Conservation (phyloP, 169 alveolate genomes). For the Pseudocohnilembus persalinus region DNA sequence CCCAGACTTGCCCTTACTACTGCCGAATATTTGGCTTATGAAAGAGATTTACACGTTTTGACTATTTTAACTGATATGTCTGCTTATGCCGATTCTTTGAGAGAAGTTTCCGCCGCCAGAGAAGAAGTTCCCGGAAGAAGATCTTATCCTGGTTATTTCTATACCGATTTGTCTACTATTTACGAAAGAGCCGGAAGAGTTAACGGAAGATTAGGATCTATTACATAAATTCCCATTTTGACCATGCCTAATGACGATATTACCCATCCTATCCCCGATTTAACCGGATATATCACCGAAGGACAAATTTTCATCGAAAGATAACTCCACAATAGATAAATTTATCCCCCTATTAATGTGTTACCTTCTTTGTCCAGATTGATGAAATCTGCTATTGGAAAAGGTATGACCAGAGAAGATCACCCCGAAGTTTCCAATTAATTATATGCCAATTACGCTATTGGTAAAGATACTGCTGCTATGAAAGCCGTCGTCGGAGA, state of each 20-base stretch:
- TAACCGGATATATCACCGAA: conserved; percentile 99
- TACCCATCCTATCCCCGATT: conserved; percentile 99
- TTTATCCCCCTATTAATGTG: conserved; percentile 96
- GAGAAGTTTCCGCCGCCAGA: conserved; percentile 99
- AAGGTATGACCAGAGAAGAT: conserved; percentile 99
- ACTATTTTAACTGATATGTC: conserved; percentile 99
- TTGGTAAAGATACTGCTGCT: conserved; percentile 99
- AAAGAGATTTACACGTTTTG: conserved; percentile 97
- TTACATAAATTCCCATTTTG: conserved; percentile 98
- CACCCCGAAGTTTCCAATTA: conserved; percentile 94
- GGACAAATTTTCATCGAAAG: conserved; percentile 99
- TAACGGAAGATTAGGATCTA: conserved; percentile 84
- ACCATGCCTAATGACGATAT: conserved; percentile 99
- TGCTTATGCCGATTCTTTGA: conserved; percentile 99
- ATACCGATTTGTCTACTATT: conserved; percentile 98
- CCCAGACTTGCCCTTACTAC: conserved; percentile 99
- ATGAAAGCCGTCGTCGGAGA: conserved; percentile 99
- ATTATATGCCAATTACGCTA: conserved; percentile 99
- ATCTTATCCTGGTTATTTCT: conserved; percentile 99
- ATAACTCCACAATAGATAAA: conserved; percentile 95
- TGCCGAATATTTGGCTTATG: conserved; percentile 99
- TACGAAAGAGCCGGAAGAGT: conserved; percentile 99
- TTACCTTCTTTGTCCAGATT: conserved; percentile 98
- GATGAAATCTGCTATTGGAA: conserved; percentile 99
- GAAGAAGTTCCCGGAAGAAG: conserved; percentile 99